Percentiles rank a stretch among this genome's conserved stretches.
Evolutionary conservation across 2,329 filamentous ascomycete species (phyloP).

Genomic region (Blumeria hordei): DNA sequence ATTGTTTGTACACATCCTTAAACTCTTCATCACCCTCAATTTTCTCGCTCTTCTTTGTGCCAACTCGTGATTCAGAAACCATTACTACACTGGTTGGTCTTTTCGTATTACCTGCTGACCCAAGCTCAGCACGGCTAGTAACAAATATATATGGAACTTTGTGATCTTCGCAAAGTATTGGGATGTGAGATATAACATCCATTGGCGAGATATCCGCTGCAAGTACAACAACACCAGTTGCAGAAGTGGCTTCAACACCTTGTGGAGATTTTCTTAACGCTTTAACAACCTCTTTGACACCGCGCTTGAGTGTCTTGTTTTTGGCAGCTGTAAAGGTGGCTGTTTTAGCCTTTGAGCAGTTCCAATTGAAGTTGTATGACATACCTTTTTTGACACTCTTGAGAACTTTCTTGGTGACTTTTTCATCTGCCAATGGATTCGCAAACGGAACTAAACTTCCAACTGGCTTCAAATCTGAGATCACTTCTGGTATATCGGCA

Average conservation of each 20-base stretch:
- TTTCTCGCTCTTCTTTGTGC: conserved; percentile 17
- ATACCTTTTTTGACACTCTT: conserved; percentile 37
- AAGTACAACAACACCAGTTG: conserved; percentile 63
- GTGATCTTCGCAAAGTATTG: conserved; percentile 94
- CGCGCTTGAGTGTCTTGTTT: conserved; percentile 84
- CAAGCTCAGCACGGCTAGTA: conserved; percentile 73
- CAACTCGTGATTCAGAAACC: conserved; percentile 36
- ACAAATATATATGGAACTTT: conserved; percentile 94
- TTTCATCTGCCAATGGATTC: conserved; percentile 55
- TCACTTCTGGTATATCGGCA: conserved; percentile 11
- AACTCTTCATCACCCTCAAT: conserved; percentile 32
- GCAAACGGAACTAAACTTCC: conserved; percentile 62
- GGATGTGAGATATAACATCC: conserved; percentile 96
- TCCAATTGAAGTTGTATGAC: conserved; percentile 1
- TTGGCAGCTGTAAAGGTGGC: conserved; percentile 50
- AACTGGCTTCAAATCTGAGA: conserved; percentile 20
- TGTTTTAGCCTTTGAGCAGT: conserved; percentile 4
- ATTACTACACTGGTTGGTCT: conserved; percentile 91
- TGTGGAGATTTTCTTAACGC: conserved; percentile 75
- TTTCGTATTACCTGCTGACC: conserved; percentile 84
- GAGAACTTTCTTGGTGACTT: conserved; percentile 41
- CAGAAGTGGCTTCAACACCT: conserved; percentile 36
- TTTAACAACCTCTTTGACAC: conserved; percentile 98
- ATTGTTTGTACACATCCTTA: conserved; percentile 35
- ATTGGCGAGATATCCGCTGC: conserved; percentile 94